Base-by-base conservation (phyloP, 495 filamentous ascomycete genomes). In the Lasiosphaeria miniovina region DNA sequence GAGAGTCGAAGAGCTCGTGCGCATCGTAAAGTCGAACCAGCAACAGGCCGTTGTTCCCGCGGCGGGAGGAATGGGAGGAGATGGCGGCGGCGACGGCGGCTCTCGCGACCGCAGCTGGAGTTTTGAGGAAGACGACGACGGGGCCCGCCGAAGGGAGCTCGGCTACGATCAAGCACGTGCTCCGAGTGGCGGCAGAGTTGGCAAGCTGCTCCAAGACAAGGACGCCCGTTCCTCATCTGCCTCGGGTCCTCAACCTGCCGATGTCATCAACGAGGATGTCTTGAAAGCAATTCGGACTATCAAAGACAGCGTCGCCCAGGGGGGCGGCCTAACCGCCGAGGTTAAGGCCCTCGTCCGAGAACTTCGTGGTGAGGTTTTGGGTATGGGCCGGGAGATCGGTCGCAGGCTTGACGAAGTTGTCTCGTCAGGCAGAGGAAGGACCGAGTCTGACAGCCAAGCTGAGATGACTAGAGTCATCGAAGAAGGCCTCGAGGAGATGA, bases 301-400 rank as follows among this genome's bases (percentile, higher is more conserved):
- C 59, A 96, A 93, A 69, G 90, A 90, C 64, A 93, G 90, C 66
- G 88, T 96, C 58, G 81, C 88, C 31, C 88, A 95, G 76, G 82
- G 88, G 52, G 92, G 93, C 62, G 87, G 90, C 12, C 80, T 94
- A 68, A 94, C 92, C 4, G 88, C 89, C 57, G 90, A 96, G 71
- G 90, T 96, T 41, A 98, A 97, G 73, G 86, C 88, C 3, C 76
- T 95, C 14, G 88, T 96, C 11, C 86, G 90, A 45, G 93, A 97
- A 63, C 79, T 98, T 41, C 87, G 93, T 15, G 90, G 92, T 11
- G 93, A 98, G 67, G 92, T 98, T 7, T 82, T 97, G 2, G 91
- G 90, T 4, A 96, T 97, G 93, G 91, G 91, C 5, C 80, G 91
- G 57, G 87, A 96, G 63, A 81, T 97, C 34, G 91, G 87, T 35